Conservation (phyloP, 306 rosid genomes). For the Notholithocarpus densiflorus region DNA sequence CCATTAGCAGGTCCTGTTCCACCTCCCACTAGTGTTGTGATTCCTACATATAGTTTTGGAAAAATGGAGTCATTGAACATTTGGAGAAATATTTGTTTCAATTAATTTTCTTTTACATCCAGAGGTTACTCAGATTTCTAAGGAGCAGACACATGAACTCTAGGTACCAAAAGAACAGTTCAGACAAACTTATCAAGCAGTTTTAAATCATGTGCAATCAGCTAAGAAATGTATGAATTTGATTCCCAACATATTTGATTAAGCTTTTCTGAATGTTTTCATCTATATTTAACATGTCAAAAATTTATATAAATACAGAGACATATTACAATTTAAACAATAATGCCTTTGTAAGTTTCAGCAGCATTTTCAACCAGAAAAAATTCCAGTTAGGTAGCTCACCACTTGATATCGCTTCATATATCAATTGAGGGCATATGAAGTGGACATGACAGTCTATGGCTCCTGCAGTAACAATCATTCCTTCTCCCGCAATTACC, state of each 20-base stretch:
- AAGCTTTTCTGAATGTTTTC: background rate
- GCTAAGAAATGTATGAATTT: background rate
- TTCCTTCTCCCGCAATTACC: slow-evolving; percentile 88
- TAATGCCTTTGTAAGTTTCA: background rate
- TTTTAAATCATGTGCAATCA: background rate
- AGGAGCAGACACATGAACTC: background rate
- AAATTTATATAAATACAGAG: background rate
- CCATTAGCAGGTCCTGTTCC: slow-evolving; percentile 97
- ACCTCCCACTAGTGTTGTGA: slow-evolving; percentile 90
- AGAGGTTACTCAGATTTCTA: background rate
- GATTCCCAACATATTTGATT: background rate
- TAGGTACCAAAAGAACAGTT: background rate
- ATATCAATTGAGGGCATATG: slow-evolving; percentile 84
- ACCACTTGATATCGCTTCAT: slow-evolving; percentile 89
- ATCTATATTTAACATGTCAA: background rate
- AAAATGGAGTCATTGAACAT: slow-evolving; percentile 16
- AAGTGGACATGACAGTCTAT: slow-evolving; percentile 94
- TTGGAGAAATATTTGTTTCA: background rate
- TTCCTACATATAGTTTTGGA: slow-evolving; percentile 49
- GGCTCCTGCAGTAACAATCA: slow-evolving; percentile 86
- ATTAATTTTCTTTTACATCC: background rate
- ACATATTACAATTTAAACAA: background rate
- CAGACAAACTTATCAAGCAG: background rate
- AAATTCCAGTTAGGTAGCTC: slow-evolving; percentile 24
- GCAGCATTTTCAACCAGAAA: slow-evolving; percentile 7